Evolutionary conservation across 2,329 filamentous ascomycete genomes (phyloP), one percentile per base, ranked within the genome.

Genomic region (Trichophyton rubrum): DNA sequence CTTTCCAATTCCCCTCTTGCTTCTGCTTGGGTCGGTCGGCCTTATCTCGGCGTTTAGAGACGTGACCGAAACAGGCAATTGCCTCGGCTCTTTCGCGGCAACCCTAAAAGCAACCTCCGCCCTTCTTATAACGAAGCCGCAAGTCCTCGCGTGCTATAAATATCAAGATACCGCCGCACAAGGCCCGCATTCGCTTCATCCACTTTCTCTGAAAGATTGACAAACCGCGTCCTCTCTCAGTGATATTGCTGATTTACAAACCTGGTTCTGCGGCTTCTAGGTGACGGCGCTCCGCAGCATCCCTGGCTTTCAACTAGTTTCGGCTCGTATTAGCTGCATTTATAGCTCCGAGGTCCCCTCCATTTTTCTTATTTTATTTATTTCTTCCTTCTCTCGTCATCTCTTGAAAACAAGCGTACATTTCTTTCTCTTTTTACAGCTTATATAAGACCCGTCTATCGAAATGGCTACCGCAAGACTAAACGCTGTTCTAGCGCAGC

Each of bases 401-500:
- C 22, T 15, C 8, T n/a, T 58, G 56, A 7, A 11, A 35, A 8
- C 33, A 11, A 35, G 27, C 30, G 8, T 9, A 43, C 22, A 1
- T 41, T 45, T 41, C 7, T 3, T 24, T 58, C 15, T 58, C 22
- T 35, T 38, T 30, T 47, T 22, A 38, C 55, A 41, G 11, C 15
- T 13, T 59, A 59, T 20, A 33, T 17, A 27, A 20, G 9, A 8
- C n/a, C 3, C 17, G 17, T 35, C 17, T 61, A 17, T 55, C 27
- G 59, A 59, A 62, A 65, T 65, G 64, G 64, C 64, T 43, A 64
- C 61, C 45, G 63, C 61, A 59, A 62, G 64, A 63, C 43, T 66
- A 24, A 62, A 62, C 15, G 59, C 63, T 58, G 55, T 66, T 20
- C 59, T 66, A 20, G 51, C 62, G n/a, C 64, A 66, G 59, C 58